A percentile compares a stretch with the other conserved stretches of the same genome.
phyloP scores from a whole-genome alignment of 228 moss, liverwort and hornwort species.

The Sphagnum fallax region DNA sequence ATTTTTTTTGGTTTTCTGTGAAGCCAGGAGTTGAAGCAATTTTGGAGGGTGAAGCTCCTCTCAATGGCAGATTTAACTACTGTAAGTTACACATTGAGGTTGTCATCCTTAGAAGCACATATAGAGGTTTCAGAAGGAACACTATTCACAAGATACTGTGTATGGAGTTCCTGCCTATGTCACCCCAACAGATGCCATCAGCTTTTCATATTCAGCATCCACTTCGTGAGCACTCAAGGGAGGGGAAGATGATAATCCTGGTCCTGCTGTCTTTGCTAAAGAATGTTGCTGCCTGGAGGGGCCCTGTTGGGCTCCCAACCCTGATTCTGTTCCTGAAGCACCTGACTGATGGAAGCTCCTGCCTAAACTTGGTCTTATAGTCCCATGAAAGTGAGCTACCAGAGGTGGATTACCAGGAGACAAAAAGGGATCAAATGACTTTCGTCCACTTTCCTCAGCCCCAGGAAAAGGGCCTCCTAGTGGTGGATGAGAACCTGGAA shows the following conservation, averaged over 20 bases:
- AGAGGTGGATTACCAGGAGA: slow-evolving; percentile 1
- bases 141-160: no score
- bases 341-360: slow-evolving; percentile 1
- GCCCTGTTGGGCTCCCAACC: not conserved
- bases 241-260: not conserved
- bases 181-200: slow-evolving; percentile 73
- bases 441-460: not conserved
- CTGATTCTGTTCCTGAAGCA: slow-evolving; percentile 8
- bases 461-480: not conserved
- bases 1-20: no score
- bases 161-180: slow-evolving; percentile 9
- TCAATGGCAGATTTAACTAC: no score
- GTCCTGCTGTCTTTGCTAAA: slow-evolving; percentile 4
- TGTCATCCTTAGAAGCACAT: no score
- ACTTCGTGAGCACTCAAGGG: slow-evolving; percentile 3
- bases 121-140: no score
- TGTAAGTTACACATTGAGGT: no score
- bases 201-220: slow-evolving; percentile 63
- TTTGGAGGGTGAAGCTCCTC: no score
- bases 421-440: not conserved
- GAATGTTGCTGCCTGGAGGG: not conserved
- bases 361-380: not conserved
- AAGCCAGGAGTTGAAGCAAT: no score
- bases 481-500: not conserved
- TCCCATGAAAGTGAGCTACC: not conserved